phyloP scores from a whole-genome alignment of 2,329 filamentous ascomycete genomes.

The Proliferodiscus dingleyae region DNA sequence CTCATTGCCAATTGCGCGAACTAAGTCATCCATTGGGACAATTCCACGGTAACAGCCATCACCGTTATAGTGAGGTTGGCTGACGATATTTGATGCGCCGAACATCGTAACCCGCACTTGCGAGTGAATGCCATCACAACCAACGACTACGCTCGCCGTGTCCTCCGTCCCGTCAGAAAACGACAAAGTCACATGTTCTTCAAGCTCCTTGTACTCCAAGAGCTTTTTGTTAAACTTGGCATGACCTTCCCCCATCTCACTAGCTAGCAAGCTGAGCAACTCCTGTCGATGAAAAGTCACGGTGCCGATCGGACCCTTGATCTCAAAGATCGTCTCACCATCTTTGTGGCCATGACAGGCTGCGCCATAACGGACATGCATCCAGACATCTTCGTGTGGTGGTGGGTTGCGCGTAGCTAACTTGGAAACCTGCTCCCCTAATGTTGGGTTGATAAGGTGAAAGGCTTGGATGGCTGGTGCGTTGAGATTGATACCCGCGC shows the following conservation, averaged over 20 bases:
- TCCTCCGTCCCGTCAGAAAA: conserved; percentile 4
- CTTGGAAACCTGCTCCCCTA: neutral
- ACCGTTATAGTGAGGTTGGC: too few species aligned
- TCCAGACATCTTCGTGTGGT: too few species aligned
- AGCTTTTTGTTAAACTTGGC: conserved; percentile 28
- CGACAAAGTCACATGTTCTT: neutral
- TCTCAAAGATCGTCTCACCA: neutral
- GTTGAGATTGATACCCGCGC: conserved; percentile 5
- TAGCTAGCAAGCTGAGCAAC: conserved; percentile 30
- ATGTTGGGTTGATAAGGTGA: neutral
- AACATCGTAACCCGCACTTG: conserved; percentile 36
- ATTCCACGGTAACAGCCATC: too few species aligned
- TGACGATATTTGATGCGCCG: neutral
- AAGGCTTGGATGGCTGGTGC: neutral
- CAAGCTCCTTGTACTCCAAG: neutral
- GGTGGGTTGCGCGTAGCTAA: neutral
- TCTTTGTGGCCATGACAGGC: neutral
- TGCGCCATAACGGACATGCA: too few species aligned
- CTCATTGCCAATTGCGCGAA: too few species aligned
- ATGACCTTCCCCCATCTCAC: conserved; percentile 28
- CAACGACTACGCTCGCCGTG: conserved; percentile 11
- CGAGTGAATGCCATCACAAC: conserved; percentile 54
- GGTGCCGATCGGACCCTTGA: neutral
- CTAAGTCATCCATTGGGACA: too few species aligned
- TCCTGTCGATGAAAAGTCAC: conserved; percentile 34